These are phyloP conservation scores for Puccinellia tenuiflora DNA, from an alignment of 176 grass and related monocot species.

Conservation along the genomic window DNA sequence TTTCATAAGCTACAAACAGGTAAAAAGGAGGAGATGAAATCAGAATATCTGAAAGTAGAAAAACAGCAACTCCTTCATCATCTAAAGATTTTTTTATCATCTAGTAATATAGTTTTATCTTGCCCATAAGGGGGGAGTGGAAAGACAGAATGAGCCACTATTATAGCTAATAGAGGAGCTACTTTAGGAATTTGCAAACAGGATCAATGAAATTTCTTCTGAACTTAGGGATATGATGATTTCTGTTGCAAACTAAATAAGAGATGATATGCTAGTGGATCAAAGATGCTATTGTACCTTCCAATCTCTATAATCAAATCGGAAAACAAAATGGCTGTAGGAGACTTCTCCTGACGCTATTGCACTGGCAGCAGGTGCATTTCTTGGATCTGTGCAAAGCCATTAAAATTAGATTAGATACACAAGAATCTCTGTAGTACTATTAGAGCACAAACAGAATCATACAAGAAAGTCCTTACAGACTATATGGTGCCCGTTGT, in stretches of 20 bases:
- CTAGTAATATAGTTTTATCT: background rate
- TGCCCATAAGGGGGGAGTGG: background rate
- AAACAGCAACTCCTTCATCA: background rate
- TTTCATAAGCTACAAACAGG: conserved; percentile 59
- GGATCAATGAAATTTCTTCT: background rate
- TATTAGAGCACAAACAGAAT: background rate
- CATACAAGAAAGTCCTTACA: conserved; percentile 42
- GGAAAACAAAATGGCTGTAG: conserved; percentile 87
- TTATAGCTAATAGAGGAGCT: background rate
- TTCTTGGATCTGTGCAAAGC: conserved; percentile 58
- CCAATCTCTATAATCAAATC: conserved; percentile 89
- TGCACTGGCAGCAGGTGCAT: conserved; percentile 64
- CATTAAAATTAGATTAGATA: conserved; percentile 25
- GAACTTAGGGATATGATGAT: background rate
- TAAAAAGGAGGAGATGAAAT: background rate
- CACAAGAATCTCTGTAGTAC: background rate
- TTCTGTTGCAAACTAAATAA: background rate
- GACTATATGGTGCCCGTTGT: conserved; percentile 59
- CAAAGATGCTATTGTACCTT: conserved; percentile 42
- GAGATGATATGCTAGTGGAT: background rate
- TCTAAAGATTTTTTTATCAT: background rate
- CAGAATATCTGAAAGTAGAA: background rate
- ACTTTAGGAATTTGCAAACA: background rate
- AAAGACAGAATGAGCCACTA: background rate
- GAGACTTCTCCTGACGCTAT: conserved; percentile 69